Evolutionary conservation across 352 stramenopile species (phyloP), one percentile per base, ranked within the genome.

Genomic region (Phytopythium cucurbitacearum): DNA sequence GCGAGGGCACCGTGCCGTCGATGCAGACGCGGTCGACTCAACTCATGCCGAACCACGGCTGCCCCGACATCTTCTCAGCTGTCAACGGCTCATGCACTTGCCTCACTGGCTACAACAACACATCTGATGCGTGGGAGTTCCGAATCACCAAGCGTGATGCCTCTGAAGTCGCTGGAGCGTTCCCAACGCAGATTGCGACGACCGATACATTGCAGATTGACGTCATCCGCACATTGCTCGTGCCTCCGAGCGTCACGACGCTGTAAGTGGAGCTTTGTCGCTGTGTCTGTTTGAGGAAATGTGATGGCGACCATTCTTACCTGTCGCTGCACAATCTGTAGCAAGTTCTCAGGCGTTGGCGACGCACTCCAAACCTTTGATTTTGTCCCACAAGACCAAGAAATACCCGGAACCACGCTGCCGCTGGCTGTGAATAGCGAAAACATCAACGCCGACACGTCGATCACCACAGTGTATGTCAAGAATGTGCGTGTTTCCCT

Each of bases 81-180:
- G 40, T 68, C n/a, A 76, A 73, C 35, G 69, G 63, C 2, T 78
- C 67, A 16, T 83, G 72, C 41, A 80, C 72, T 21, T 83, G 72
- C 51, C 49, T 83, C 28, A 40, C 48, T 7, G 56, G 57, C 6
- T 76, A 67, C 60, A 50, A 34, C 8, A 42, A 45, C 47, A 40
- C n/a, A 3, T 39, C 48, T 1, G 53, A 67, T 1, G 43, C 52
- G 1, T 77, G 68, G 65, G 43, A 65, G 53, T 77, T 77, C 36
- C 65, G 35, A n/a, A 39, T 47, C 38, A 1, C 9, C 39, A 10
- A 16, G n/a, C 40, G 33, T 39, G 39, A 51, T 37, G 12, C 44
- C 28, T 33, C 42, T 55, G 40, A 52, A 42, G 40, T 51, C 51
- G 10, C 28, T 39, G 7, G 34, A 49, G 28, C 21, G 41, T 13